These are phyloP conservation scores for Citrus inodora DNA, from an alignment of 345 rosid species.

Conservation along the genomic window DNA sequence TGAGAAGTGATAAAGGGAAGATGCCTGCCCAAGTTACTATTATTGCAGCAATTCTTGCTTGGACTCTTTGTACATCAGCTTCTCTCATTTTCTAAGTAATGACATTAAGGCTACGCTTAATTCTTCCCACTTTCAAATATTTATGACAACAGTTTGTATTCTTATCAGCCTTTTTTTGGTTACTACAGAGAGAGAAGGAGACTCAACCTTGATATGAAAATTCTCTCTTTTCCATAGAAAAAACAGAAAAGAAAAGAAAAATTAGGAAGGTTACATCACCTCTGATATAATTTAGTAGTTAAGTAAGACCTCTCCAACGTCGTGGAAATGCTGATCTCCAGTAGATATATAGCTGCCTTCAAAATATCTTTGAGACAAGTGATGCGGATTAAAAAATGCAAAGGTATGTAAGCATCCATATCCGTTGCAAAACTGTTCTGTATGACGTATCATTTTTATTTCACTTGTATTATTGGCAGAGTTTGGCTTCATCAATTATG, in stretches of 20 bases:
- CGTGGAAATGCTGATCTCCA: not conserved
- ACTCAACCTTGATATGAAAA: not conserved
- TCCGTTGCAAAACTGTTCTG: not conserved
- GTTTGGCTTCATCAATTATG: not conserved
- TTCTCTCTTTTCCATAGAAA: not conserved
- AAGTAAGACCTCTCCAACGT: not conserved
- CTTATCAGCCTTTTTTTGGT: not conserved
- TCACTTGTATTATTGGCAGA: not conserved
- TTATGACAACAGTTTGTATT: not conserved
- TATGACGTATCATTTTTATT: not conserved
- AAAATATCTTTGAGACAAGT: not conserved
- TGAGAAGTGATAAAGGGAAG: conserved; percentile 58
- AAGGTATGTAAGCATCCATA: not conserved
- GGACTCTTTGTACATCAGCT: not conserved
- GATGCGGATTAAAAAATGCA: not conserved
- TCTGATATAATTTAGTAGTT: not conserved
- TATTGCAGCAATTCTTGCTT: conserved; percentile 26
- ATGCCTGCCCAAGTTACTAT: conserved; percentile 32
- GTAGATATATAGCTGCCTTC: not conserved
- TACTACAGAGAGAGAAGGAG: not conserved
- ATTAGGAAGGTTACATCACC: not conserved
- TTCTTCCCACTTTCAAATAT: too few relatives aligned
- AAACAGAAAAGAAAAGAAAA: not conserved
- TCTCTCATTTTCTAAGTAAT: too few relatives aligned
- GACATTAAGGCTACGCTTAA: too few relatives aligned